These are phyloP conservation scores for Mycena maculata DNA, from an alignment of 768 basidiomycete genomes.

Conservation along the genomic window DNA sequence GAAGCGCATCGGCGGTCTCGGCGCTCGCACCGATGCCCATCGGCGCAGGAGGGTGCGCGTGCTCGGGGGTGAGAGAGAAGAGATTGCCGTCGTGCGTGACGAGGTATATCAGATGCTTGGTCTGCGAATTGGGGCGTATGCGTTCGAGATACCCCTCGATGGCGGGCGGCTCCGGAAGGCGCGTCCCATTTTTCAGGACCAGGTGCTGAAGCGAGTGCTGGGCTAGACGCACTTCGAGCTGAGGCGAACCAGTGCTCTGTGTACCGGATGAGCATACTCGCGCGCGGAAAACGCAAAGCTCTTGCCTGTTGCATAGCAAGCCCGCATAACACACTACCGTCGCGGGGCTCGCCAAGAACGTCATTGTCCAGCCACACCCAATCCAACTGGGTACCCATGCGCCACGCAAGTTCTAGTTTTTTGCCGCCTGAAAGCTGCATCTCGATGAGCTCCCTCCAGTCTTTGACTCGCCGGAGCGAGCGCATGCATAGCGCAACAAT, in stretches of 20 bases:
- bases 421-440: conserved; percentile 65
- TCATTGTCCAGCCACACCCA: conserved; percentile 88
- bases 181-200: conserved; percentile 57
- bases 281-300: conserved; percentile 24
- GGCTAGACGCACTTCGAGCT: conserved; percentile 80
- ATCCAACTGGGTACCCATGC: conserved; percentile 76
- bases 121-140: conserved; percentile 67
- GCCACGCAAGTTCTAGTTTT: conserved; percentile 82
- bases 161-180: conserved; percentile 78
- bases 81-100: conserved; percentile 78
- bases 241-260: conserved; percentile 50
- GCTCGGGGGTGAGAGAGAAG: conserved; percentile 64
- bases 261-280: background rate
- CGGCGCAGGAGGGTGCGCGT: conserved; percentile 77
- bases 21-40: conserved; percentile 59
- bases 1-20: conserved; percentile 51
- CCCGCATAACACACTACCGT: conserved; percentile 83
- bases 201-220: conserved; percentile 70
- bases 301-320: conserved; percentile 78
- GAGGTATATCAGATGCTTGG: conserved; percentile 74
- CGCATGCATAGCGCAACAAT: conserved; percentile 72
- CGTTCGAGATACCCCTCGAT: conserved; percentile 90
- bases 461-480: conserved; percentile 63
- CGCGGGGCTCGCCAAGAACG: conserved; percentile 67
- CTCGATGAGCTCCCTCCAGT: conserved; percentile 73